phyloP scores from a whole-genome alignment of 1,284 basidiomycete genomes.

The Apiotrichum montevideense region DNA sequence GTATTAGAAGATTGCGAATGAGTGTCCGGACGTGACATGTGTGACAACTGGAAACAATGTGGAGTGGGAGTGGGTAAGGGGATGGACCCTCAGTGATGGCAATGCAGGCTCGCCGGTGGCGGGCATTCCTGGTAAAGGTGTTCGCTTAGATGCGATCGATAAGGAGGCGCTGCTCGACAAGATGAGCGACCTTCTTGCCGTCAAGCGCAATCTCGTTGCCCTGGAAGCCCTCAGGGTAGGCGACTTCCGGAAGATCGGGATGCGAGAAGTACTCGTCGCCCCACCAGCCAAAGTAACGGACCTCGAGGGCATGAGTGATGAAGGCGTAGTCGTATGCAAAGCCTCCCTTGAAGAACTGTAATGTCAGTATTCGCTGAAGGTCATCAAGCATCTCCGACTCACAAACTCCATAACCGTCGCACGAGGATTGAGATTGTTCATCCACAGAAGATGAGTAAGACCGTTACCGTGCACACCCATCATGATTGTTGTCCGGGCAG shows the following conservation, averaged over 20 bases:
- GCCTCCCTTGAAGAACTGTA: slow-evolving; percentile 46
- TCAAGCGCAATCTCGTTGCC: slow-evolving; percentile 54
- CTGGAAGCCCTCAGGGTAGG: slow-evolving; percentile 47
- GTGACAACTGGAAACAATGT: no score
- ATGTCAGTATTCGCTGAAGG: background rate
- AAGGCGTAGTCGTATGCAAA: slow-evolving; percentile 73
- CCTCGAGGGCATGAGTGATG: slow-evolving; percentile 59
- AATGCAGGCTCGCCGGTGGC: background rate
- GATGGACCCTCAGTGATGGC: no score
- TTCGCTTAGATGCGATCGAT: slow-evolving; percentile 22
- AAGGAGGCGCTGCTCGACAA: slow-evolving; percentile 41
- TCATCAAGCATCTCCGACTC: slow-evolving; percentile 51
- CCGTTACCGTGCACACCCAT: slow-evolving; percentile 74
- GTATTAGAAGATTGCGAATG: no score
- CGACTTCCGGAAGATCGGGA: slow-evolving; percentile 50
- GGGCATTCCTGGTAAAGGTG: background rate
- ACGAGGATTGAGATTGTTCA: slow-evolving; percentile 52
- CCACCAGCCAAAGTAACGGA: slow-evolving; percentile 71
- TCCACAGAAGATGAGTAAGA: slow-evolving; percentile 68
- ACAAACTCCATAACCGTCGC: slow-evolving; percentile 59
- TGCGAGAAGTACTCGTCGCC: slow-evolving; percentile 61
- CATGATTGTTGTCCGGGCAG: slow-evolving; percentile 72
- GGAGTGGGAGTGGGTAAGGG: background rate
- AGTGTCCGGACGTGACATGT: no score
- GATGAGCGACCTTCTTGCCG: slow-evolving; percentile 45